Evolutionary conservation across 2,329 filamentous ascomycete genomes (phyloP).

Genomic region (Ascochyta clinopodiicola): DNA sequence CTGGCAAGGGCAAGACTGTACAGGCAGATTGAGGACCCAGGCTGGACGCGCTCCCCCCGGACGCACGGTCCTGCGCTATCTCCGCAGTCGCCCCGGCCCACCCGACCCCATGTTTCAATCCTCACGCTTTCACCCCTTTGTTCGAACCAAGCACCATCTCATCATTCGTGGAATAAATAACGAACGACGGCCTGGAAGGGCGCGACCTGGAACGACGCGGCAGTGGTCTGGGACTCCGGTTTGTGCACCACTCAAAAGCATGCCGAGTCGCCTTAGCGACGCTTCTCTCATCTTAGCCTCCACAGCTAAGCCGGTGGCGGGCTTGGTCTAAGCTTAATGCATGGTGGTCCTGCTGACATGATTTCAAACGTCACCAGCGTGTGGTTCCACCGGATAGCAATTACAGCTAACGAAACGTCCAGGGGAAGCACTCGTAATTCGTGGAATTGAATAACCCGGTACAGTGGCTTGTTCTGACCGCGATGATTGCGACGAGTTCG

Average conservation of each 20-base stretch:
- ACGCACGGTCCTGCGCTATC: background rate
- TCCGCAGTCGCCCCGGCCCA: slow-evolving; percentile 1
- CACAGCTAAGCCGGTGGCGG: slow-evolving; percentile 17
- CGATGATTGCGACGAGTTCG: background rate
- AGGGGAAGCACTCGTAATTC: slow-evolving; percentile 5
- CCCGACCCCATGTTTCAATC: background rate
- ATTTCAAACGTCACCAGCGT: background rate
- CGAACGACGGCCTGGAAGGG: background rate
- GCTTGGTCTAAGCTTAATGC: slow-evolving; percentile 12
- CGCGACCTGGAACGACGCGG: background rate
- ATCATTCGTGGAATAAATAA: slow-evolving; percentile 8
- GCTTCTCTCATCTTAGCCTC: slow-evolving; percentile 15
- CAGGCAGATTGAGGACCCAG: no score
- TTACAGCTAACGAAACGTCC: background rate
- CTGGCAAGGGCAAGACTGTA: no score
- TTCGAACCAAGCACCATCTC: background rate
- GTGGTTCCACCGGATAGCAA: background rate
- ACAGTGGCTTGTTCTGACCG: slow-evolving; percentile 7
- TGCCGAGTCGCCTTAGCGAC: slow-evolving; percentile 18
- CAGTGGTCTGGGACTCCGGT: background rate
- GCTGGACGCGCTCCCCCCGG: no score
- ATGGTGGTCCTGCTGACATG: slow-evolving; percentile 8
- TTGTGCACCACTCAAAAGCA: slow-evolving; percentile 20
- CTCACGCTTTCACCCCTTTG: background rate
- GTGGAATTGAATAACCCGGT: slow-evolving; percentile 10